Evolutionary conservation across 345 rosid genomes (phyloP), one percentile per base, ranked within the genome.

Genomic region (Aquilaria malaccensis): DNA sequence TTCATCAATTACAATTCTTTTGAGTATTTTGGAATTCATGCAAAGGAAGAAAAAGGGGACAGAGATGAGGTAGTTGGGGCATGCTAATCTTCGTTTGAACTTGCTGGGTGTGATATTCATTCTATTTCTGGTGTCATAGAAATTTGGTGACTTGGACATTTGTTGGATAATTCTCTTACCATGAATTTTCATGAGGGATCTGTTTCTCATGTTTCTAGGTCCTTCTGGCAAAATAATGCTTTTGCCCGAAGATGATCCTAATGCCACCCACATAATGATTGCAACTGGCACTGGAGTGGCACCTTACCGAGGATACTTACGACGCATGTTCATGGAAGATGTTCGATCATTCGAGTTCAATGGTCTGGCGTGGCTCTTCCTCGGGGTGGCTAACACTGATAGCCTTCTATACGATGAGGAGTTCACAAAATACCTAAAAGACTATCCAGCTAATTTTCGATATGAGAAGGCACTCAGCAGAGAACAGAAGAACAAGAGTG

Each of bases 161-260:
- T 37, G 43, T 3, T 4, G 5, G 7, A 37, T 37, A 37, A 9
- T 37, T 37, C 7, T 37, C 43, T 37, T 37, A 37, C 43, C 43
- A 37, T 37, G 43, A 5, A 3, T 37, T 22, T 22, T 22, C 22
- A 22, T 1, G 22, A 22, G 22, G 22, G 22, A 22, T 22, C 22
- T 22, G 22, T 22, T 22, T 4, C 43, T 37, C 4, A 37, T 37
- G 43, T 61, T 72, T n/a, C 61, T 84, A 93, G 99, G 99, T 33
- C 99, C 99, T 2, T 80, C 97, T 9, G 99, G 99, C 61, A 94
- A 88, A 83, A 69, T 90, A 32, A 94, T 94, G 99, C 97, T 94
- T 70, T 82, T 94, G 83, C 99, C 99, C 31, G 99, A 94, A 69
- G 83, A 81, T 3, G 76, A 85, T 61, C 91, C 89, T 0, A 85